Base-by-base conservation (phyloP, 352 stramenopile genomes). In the Pythium apleroticum region DNA sequence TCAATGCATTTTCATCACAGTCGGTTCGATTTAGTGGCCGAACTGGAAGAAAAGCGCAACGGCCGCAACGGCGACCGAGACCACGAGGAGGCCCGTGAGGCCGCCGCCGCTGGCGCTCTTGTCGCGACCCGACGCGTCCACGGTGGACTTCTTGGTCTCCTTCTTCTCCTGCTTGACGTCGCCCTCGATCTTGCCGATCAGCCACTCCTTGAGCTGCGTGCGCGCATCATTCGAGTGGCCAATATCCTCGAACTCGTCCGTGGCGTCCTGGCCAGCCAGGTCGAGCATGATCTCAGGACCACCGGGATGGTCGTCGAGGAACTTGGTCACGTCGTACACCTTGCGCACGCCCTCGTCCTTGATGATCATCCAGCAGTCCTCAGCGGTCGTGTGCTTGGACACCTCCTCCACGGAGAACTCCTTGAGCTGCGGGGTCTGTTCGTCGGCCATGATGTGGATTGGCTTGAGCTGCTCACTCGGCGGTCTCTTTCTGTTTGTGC, bases 261-360 rank as follows among this genome's bases (percentile, higher is more conserved):
- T 97, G 20, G 89, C 93, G 76, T 98, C 93, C 71, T 93, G 79
- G 50, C 95, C 96, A 25, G 91, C 93, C 63, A 98, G 81, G 66
- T 98, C 97, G 54, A 99, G 76, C 72, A 99, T 92, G 62, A 99
- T 97, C 81, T 99, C 97, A 10, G 97, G 91, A 56, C 97, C 97
- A 73, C 97, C 97, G n/a, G 97, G 97, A 80, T 99, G 97, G 76
- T 99, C 96, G 70, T 99, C 96, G 55, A 99, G 81, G 82, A 99
- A 99, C 56, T 88, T 86, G 22, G 96, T 98, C 35, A 99, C 93
- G 75, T 99, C 95, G 76, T 99, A 99, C 24, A 99, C 96, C 77
- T 98, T 97, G 67, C 78, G 78, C 14, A 86, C 55, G 53, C 87
- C 87, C 12, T 86, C 74, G 6, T 84, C 73, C 35, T 78, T 73